Percentiles rank a stretch among this genome's conserved stretches.
These are phyloP conservation scores for Pelargonium cotyledonis DNA, from an alignment of 441 rosid species.

Conservation along the genomic window DNA sequence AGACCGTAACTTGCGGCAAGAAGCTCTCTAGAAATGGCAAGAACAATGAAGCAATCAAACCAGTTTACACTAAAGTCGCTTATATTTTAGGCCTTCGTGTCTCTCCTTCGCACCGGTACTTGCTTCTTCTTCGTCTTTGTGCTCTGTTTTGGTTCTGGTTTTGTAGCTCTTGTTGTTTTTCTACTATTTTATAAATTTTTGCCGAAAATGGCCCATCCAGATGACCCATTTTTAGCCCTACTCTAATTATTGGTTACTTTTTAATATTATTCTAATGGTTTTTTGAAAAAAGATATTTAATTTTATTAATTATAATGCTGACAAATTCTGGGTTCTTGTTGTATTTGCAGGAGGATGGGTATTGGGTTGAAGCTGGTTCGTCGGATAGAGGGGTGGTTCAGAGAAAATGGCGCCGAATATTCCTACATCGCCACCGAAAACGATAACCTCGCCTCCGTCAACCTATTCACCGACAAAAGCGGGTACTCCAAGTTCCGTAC, in stretches of 20 bases:
- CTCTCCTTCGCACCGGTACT: background rate
- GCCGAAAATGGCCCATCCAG: background rate
- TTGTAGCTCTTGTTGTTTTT: no score
- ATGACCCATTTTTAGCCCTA: background rate
- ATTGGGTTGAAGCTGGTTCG: slow-evolving; percentile 63
- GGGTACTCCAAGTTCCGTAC: slow-evolving; percentile 91
- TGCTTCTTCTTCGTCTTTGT: background rate
- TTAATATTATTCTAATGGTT: background rate
- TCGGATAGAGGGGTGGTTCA: slow-evolving; percentile 71
- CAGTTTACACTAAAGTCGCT: background rate
- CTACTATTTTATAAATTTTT: no score
- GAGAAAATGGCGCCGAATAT: slow-evolving; percentile 79
- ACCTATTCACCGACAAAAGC: slow-evolving; percentile 72
- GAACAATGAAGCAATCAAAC: background rate
- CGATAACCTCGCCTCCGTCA: slow-evolving; percentile 75
- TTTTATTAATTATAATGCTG: background rate
- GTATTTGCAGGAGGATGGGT: slow-evolving; percentile 62
- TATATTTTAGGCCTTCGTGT: background rate
- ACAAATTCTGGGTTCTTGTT: background rate
- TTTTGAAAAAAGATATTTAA: no score
- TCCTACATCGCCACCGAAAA: slow-evolving; percentile 87
- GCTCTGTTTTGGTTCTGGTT: no score
- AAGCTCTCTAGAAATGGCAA: background rate
- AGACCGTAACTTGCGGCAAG: background rate
- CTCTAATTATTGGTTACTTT: background rate